Conservation (phyloP, 768 basidiomycete genomes). For the Hygrocybe coccinea region DNA sequence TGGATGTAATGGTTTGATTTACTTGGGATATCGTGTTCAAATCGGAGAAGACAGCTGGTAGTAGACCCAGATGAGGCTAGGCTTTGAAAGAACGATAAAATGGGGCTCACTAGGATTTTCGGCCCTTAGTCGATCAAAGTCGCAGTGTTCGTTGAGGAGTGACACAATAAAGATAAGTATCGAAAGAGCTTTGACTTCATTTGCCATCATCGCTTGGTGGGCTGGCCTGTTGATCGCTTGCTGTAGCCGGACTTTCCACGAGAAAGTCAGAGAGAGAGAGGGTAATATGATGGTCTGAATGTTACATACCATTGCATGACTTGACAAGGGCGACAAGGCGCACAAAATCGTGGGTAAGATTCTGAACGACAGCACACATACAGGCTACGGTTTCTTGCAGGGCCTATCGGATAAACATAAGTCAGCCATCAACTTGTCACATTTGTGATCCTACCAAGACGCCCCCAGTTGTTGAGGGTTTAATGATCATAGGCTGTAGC, state of each 20-base stretch:
- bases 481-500: slow-evolving; percentile 88
- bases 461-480: slow-evolving; percentile 66
- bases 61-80: neutral
- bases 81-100: neutral
- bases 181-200: slow-evolving; percentile 52
- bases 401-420: slow-evolving; percentile 41
- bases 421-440: slow-evolving; percentile 4
- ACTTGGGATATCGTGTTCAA: slow-evolving; percentile 58
- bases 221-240: slow-evolving; percentile 47
- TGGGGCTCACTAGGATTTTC: slow-evolving; percentile 53
- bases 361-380: slow-evolving; percentile 77
- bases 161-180: slow-evolving; percentile 82
- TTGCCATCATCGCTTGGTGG: slow-evolving; percentile 36
- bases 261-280: neutral
- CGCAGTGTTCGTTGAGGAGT: slow-evolving; percentile 81
- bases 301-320: slow-evolving; percentile 67
- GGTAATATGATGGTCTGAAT: slow-evolving; percentile 15
- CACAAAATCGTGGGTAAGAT: slow-evolving; percentile 82
- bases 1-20: slow-evolving; percentile 1
- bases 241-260: slow-evolving; percentile 55
- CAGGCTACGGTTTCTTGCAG: slow-evolving; percentile 92
- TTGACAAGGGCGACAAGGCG: slow-evolving; percentile 75
- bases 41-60: slow-evolving; percentile 50
- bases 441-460: slow-evolving; percentile 51
- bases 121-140: slow-evolving; percentile 72